A percentile compares a stretch with the other conserved stretches of the same genome.
These are phyloP conservation scores for Talinum fruticosum DNA, from an alignment of 148 eudicot genomes.

Conservation along the genomic window DNA sequence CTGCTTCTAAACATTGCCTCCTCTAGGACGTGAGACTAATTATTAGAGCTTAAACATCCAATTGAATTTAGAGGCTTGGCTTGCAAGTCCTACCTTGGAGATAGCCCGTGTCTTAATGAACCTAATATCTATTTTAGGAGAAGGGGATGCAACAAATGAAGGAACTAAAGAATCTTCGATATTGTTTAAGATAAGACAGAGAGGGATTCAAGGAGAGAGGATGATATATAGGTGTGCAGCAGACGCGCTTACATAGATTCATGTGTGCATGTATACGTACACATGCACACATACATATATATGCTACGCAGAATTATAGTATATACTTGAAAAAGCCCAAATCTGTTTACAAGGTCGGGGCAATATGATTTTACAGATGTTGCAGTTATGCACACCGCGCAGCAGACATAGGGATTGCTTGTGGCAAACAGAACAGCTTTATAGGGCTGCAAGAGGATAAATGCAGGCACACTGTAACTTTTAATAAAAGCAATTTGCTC, in stretches of 20 bases:
- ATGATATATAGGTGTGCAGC: too few species aligned
- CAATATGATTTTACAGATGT: neutral
- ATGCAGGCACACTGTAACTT: neutral
- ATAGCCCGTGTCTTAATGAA: neutral
- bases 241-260: neutral
- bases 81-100: neutral
- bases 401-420: neutral
- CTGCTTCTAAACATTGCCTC: neutral
- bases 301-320: too few species aligned
- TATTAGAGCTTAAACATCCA: neutral
- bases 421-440: neutral
- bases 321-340: too few species aligned
- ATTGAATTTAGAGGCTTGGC: neutral
- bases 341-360: neutral
- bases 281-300: too few species aligned
- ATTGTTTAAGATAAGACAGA: neutral
- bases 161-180: neutral
- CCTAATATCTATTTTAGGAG: neutral
- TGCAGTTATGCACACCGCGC: neutral
- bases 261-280: neutral
- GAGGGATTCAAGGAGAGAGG: neutral
- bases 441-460: neutral
- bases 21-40: neutral
- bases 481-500: neutral
- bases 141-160: neutral